These are phyloP conservation scores for Colletotrichum costaricense DNA, from an alignment of 2,329 filamentous ascomycete species.

Conservation along the genomic window DNA sequence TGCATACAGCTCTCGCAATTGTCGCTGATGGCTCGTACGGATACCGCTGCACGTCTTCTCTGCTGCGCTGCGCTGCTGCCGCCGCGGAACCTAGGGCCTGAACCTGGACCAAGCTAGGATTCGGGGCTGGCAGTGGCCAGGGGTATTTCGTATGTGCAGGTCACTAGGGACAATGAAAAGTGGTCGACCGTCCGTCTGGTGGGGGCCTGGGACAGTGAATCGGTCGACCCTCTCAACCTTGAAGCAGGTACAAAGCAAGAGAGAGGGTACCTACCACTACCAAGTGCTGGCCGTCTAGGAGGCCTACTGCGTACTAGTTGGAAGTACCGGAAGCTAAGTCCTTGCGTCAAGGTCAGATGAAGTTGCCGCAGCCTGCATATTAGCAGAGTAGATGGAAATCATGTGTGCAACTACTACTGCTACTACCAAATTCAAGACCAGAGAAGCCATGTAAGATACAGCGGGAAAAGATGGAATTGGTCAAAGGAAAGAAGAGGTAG, in stretches of 20 bases:
- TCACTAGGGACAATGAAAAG: not conserved
- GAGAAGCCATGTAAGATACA: not conserved
- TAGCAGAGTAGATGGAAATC: constrained; percentile 2
- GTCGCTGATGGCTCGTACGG: not conserved
- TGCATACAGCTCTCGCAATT: not conserved
- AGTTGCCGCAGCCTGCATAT: constrained; percentile 17
- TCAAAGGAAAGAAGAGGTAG: too few relatives aligned
- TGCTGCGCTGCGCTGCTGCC: not conserved
- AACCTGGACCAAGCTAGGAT: constrained; percentile 24
- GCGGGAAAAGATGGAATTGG: too few relatives aligned
- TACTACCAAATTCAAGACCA: not conserved
- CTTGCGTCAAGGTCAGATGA: constrained; percentile 32
- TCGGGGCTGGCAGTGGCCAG: constrained; percentile 11
- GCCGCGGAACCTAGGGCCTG: not conserved
- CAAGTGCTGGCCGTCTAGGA: not conserved
- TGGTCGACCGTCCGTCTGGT: constrained; percentile 3
- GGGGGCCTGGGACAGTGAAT: not conserved
- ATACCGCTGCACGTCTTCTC: not conserved
- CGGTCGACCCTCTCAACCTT: not conserved
- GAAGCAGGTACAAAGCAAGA: constrained; percentile 10
- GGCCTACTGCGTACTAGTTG: constrained; percentile 11
- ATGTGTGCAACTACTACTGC: constrained; percentile 18
- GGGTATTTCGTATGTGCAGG: not conserved
- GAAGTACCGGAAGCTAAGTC: constrained; percentile 10
- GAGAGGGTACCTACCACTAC: not conserved